Evolutionary conservation across 345 rosid genomes (phyloP), one percentile per base, ranked within the genome.

Genomic region (Sonneratia alba): DNA sequence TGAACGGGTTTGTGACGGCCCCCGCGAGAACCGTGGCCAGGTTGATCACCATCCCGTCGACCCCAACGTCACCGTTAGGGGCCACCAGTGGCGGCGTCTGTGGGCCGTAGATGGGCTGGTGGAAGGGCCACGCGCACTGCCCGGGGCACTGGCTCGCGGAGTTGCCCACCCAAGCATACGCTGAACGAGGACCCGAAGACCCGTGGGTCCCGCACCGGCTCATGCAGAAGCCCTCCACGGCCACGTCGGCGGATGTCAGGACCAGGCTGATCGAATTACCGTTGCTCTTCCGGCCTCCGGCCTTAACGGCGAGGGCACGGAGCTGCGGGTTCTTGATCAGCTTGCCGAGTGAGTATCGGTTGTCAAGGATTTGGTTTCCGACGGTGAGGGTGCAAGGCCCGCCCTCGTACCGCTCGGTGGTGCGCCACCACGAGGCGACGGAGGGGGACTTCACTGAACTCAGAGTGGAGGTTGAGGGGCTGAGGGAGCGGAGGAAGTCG

Each of bases 71-170:
- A 3, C 82, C 84, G 72, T 72, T 83, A 1, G 86, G 86, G 4
- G 84, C 80, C 16, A 74, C 77, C 45, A 83, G 21, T 14, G 86
- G 86, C 7, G 84, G 86, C 0, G 81, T 74, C 70, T 83, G 86
- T 0, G 84, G 84, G 11, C 86, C 84, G 42, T 83, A 83, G n/a
- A 78, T 73, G 12, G 86, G 84, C 75, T 78, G 86, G 75, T 83
- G 83, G 57, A 83, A 83, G 0, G 86, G 86, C 86, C 86, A 83
- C 3, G 84, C 86, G 70, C 86, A 83, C 38, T 80, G 77, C 11
- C 86, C 86, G 0, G 84, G 86, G 63, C 84, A 83, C 77, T 81
- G 86, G 47, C 63, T 66, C 45, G 71, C 81, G 1, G 84, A 74
- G 72, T 83, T 83, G 21, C 86, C 86, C 0, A 81, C 82, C 86